Evolutionary conservation across 2,329 filamentous ascomycete species (phyloP).

Genomic region (Dactylellina leptospora): DNA sequence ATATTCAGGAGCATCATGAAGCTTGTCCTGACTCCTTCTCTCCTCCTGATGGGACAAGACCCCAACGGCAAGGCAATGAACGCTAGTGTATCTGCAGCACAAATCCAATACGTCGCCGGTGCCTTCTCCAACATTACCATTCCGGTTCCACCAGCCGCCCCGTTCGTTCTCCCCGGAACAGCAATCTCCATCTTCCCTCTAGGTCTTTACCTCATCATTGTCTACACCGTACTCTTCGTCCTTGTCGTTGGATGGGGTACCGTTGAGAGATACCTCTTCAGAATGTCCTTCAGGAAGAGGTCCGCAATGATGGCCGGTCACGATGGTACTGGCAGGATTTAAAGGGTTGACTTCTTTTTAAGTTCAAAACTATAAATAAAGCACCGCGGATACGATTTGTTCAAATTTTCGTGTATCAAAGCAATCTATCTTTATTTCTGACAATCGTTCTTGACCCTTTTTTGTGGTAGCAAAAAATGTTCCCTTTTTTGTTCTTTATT

Average conservation of each 20-base stretch:
- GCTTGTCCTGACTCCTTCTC: slow-evolving; percentile 69
- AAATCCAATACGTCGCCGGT: slow-evolving; percentile 75
- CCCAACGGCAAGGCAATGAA: slow-evolving; percentile 65
- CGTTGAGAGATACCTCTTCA: slow-evolving; percentile 72
- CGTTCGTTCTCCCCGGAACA: slow-evolving; percentile 75
- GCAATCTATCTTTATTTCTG: slow-evolving; percentile 26
- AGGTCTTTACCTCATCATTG: slow-evolving; percentile 72
- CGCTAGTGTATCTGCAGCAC: slow-evolving; percentile 74
- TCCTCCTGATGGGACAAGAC: slow-evolving; percentile 71
- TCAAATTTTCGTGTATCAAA: slow-evolving; percentile 33
- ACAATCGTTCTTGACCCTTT: slow-evolving; percentile 4
- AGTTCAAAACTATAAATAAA: too few relatives aligned
- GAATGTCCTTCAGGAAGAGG: slow-evolving; percentile 70
- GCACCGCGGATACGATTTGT: slow-evolving; percentile 34
- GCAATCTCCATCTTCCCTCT: slow-evolving; percentile 75
- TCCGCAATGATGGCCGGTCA: slow-evolving; percentile 57
- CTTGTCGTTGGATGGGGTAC: slow-evolving; percentile 72
- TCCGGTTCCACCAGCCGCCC: slow-evolving; percentile 61
- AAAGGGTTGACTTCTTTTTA: slow-evolving; percentile 20
- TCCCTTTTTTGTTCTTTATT: slow-evolving; percentile 16
- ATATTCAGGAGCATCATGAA: slow-evolving; percentile 36
- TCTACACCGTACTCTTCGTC: slow-evolving; percentile 70
- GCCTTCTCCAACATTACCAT: slow-evolving; percentile 70
- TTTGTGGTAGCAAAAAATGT: slow-evolving; percentile 11
- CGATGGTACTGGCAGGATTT: slow-evolving; percentile 40